Evolutionary conservation across 2,329 filamentous ascomycete species (phyloP), one percentile per base, ranked within the genome.

Genomic region (Microdochium bolleyi): DNA sequence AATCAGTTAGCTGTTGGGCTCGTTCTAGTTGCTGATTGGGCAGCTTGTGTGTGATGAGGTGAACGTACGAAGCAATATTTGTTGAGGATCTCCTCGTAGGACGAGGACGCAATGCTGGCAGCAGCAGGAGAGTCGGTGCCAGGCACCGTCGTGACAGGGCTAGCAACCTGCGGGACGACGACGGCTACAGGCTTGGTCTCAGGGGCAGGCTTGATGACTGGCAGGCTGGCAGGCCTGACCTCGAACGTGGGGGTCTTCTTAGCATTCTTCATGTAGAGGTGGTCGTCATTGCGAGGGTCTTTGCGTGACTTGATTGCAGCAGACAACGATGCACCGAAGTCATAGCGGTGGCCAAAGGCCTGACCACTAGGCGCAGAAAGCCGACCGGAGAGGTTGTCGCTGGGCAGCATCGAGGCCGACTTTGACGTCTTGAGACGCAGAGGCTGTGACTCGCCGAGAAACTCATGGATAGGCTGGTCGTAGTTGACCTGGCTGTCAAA

Each of bases 1-100:
- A 24, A 56, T 49, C 41, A 48, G 57, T 64, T 62, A 63, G 63
- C 62, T 22, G 55, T 51, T 51, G 50, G 51, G 54, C 5, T n/a
- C 14, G 22, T 49, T 37, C 16, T 38, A 37, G 22, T 16, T 19
- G 9, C n/a, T 22, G 22, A 62, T 62, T 62, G 46, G 49, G 53
- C 52, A 51, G 50, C 49, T 53, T 50, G 41, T 34, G n/a, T 53
- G 38, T 48, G 48, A 16, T 37, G 67, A 59, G 70, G 71, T 66
- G 80, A 80, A 95, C 92, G 84, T 92, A 96, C 92, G 83, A 97
- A 99, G 80, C 94, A 99, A 79, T 96, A 99, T 77, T 95, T 96
- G 77, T 95, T 92, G 70, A 99, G 88, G 59, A 99, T 82, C 73
- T 99, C 94, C 73, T 95, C 89, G 70, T 99, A 97, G 55, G 92